phyloP scores from a whole-genome alignment of 257 asterid species.

The Gardenia jasminoides region DNA sequence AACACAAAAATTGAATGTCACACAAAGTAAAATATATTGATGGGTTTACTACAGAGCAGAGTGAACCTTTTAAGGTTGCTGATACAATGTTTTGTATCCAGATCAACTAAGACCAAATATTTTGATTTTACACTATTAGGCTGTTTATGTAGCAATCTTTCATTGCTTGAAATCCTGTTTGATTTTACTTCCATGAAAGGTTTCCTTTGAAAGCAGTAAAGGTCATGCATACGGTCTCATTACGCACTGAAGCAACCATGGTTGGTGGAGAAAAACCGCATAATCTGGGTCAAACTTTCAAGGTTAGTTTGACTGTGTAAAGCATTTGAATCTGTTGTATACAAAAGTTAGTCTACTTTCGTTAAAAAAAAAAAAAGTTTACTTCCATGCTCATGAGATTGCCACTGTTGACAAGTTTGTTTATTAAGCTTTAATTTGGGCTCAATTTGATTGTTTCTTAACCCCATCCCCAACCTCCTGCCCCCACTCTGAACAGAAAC shows the following conservation, averaged over 20 bases:
- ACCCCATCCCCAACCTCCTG: too few species aligned
- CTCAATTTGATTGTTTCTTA: constrained; percentile 12
- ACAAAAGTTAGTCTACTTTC: background rate
- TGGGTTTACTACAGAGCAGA: background rate
- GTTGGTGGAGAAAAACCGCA: constrained; percentile 67
- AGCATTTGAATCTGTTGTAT: background rate
- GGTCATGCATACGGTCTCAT: constrained; percentile 95
- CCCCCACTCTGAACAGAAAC: constrained; percentile 64
- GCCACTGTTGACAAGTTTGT: background rate
- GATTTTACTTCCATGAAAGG: constrained; percentile 34
- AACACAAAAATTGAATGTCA: background rate
- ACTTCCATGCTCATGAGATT: background rate
- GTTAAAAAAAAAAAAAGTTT: too few species aligned
- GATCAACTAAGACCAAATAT: background rate
- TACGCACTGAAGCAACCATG: constrained; percentile 85
- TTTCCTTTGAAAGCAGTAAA: constrained; percentile 92
- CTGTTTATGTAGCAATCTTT: background rate
- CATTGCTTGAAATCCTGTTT: background rate
- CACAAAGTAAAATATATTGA: background rate
- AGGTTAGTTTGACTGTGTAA: constrained; percentile 45
- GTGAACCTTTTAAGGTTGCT: background rate
- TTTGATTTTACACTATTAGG: background rate
- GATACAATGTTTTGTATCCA: background rate
- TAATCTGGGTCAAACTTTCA: constrained; percentile 84
- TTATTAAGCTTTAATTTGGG: background rate